phyloP scores from a whole-genome alignment of 176 grass and related monocot genomes.

The Microstegium vimineum region DNA sequence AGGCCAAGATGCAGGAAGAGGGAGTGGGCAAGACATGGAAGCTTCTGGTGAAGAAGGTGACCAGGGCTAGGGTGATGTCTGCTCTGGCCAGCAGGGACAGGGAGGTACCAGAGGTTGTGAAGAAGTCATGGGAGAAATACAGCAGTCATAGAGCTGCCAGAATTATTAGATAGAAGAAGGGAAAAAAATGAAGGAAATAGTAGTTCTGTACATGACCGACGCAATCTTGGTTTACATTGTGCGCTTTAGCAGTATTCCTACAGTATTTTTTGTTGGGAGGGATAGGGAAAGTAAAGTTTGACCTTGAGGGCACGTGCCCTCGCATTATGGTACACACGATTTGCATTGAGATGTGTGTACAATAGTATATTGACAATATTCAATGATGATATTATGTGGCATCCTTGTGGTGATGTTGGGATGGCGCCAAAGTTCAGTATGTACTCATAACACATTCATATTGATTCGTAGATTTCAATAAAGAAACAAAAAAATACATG shows the following conservation, averaged over 20 bases:
- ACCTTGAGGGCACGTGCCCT: too few species aligned
- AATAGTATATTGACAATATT: too few species aligned
- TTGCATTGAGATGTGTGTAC: too few species aligned
- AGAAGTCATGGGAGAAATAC: conserved; percentile 41
- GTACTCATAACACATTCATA: not conserved
- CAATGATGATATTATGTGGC: too few species aligned
- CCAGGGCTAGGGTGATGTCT: conserved; percentile 48
- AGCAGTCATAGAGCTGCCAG: conserved; percentile 26
- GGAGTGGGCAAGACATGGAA: conserved; percentile 50
- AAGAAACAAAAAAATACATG: not conserved
- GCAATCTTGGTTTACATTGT: not conserved
- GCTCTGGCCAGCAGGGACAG: conserved; percentile 42
- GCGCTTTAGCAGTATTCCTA: not conserved
- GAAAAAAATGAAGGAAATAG: not conserved
- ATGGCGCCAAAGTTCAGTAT: not conserved
- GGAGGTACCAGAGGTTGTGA: conserved; percentile 43
- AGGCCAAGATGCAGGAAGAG: conserved; percentile 37
- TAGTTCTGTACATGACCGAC: not conserved
- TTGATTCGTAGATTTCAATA: not conserved
- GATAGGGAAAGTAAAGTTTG: too few species aligned
- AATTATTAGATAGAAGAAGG: not conserved
- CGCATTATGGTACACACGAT: too few species aligned
- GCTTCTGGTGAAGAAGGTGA: conserved; percentile 72
- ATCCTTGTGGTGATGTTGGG: not conserved
- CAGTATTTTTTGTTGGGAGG: not conserved